Evolutionary conservation across 176 grass and related monocot species (phyloP), one percentile per base, ranked within the genome.

Genomic region (Neostapfia colusana): DNA sequence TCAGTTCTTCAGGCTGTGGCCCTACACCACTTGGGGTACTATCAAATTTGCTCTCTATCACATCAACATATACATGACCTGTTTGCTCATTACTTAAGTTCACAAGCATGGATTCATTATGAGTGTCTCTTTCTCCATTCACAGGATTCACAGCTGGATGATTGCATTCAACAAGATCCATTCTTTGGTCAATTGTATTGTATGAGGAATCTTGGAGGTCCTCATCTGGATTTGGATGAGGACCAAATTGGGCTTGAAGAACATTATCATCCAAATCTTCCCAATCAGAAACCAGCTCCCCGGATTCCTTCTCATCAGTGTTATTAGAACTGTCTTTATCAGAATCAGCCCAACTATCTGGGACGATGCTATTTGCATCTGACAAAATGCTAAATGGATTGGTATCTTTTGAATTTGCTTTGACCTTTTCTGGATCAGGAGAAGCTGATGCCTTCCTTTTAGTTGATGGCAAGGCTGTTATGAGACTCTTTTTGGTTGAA

Each of bases 261-360:
- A 59, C 34, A 75, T 66, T 81, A 26, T 89, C 84, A 74, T 84
- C 73, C 59, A 75, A 79, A 82, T 87, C 73, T 35, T 84, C 90
- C 85, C 55, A 82, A 65, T 93, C 74, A 60, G 84, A 82, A 81
- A 82, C 36, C 72, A 65, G 26, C 14, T 71, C 87, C 23, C 59
- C 66, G 49, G n/a, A 69, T 74, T 81, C 59, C 48, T 74, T 81
- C 48, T 80, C 78, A 79, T 80, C 74, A 63, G 34, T 70, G 51
- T 75, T 74, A 79, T 58, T 84, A 59, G 21, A 73, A 74, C 37
- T 71, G 14, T 86, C 84, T 7, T 35, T 81, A 72, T 76, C 65
- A 84, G 70, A 76, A 78, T 82, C 81, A 79, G 23, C 35, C 60
- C 34, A 79, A 57, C 65, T 63, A 85, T 70, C 24, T 76, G 74